phyloP scores from a whole-genome alignment of 306 rosid genomes.

The Lathyrus sativus region DNA sequence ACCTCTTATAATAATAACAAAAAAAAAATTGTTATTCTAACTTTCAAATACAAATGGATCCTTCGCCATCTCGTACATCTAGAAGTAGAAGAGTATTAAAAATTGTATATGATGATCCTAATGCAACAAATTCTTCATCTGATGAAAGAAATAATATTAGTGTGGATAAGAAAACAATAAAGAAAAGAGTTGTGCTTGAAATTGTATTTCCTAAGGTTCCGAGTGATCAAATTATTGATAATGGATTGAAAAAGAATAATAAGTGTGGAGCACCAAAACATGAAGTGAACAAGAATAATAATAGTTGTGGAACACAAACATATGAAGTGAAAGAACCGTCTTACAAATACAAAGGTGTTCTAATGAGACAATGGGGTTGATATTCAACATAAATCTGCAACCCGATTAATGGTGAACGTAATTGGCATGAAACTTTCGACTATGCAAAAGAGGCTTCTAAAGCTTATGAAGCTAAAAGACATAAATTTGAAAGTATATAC shows the following conservation, averaged over 20 bases:
- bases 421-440: neutral
- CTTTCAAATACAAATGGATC: too few species aligned
- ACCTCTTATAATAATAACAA: too few species aligned
- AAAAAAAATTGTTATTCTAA: too few species aligned
- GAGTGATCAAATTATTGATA: neutral
- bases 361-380: neutral
- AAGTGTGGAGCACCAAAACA: too few species aligned
- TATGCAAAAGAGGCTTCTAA: neutral
- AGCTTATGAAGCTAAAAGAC: neutral
- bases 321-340: neutral
- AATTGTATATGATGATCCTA: neutral
- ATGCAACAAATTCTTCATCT: neutral
- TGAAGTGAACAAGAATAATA: neutral
- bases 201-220: neutral
- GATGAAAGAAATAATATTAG: neutral
- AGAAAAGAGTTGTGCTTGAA: neutral
- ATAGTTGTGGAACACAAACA: neutral
- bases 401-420: neutral
- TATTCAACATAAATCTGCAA: neutral
- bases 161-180: neutral
- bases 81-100: neutral
- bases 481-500: neutral
- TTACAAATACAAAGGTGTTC: neutral
- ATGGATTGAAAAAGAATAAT: neutral
- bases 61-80: too few species aligned